These are phyloP conservation scores for Pyrenophora seminiperda DNA, from an alignment of 2,329 filamentous ascomycete genomes.

Conservation along the genomic window DNA sequence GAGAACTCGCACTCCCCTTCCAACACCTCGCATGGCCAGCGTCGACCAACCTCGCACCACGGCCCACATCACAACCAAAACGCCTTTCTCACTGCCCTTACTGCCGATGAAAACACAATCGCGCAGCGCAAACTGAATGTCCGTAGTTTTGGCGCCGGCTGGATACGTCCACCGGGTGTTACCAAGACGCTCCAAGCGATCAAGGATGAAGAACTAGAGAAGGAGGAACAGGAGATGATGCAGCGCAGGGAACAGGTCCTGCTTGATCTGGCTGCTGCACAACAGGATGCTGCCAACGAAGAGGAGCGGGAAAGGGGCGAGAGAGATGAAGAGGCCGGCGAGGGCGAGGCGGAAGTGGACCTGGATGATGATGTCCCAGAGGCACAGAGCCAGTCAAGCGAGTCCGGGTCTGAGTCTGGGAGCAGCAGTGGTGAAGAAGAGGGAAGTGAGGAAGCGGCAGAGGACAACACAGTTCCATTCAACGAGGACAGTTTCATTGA, in stretches of 20 bases:
- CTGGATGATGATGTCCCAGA: conserved; percentile 49
- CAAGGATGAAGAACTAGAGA: conserved; percentile 86
- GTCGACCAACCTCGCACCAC: conserved; percentile 27
- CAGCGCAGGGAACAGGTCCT: conserved; percentile 72
- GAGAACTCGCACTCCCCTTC: conserved; percentile 27
- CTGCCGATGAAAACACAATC: conserved; percentile 76
- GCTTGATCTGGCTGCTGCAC: conserved; percentile 69
- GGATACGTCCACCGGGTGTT: conserved; percentile 89
- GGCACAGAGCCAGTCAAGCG: conserved; percentile 39
- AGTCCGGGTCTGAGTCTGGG: conserved; percentile 44
- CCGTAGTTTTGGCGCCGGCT: conserved; percentile 82
- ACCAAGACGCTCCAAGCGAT: conserved; percentile 88
- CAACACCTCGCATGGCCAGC: conserved; percentile 22
- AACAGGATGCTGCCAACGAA: conserved; percentile 53
- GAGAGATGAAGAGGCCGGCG: conserved; percentile 40
- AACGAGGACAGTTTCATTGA: conserved; percentile 57
- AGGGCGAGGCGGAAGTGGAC: conserved; percentile 40
- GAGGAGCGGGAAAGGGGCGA: conserved; percentile 52
- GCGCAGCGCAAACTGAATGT: conserved; percentile 80
- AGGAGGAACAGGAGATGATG: conserved; percentile 80
- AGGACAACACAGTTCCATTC: conserved; percentile 51
- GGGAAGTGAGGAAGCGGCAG: conserved; percentile 29
- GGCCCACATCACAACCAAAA: conserved; percentile 18
- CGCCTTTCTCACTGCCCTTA: conserved; percentile 67
- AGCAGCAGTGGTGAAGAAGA: conserved; percentile 16